Evolutionary conservation across 2,329 filamentous ascomycete species (phyloP), one percentile per base, ranked within the genome.

Genomic region (Colletotrichum coccodes): DNA sequence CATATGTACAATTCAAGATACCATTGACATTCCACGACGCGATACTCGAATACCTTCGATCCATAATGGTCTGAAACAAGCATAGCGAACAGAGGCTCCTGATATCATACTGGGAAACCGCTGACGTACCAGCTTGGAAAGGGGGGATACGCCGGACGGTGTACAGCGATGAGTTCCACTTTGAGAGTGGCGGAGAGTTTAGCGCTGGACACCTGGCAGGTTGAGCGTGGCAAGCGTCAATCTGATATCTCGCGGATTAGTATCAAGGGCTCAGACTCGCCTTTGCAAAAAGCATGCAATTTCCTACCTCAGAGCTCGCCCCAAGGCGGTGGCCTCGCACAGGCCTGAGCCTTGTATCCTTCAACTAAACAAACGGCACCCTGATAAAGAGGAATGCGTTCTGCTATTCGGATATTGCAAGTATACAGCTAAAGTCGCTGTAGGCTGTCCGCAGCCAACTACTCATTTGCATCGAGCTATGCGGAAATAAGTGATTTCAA

Each of bases 1-100:
- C 56, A 58, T 57, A 62, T 58, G 44, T 68, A 57, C 58, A 62
- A 70, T 38, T 47, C 23, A 49, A 67, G 67, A 67, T 70, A 70
- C 67, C 63, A 58, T 61, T 70, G 40, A 30, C n/a, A 18, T 60
- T 60, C 34, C 57, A 60, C 30, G 23, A 28, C 36, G 32, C 32
- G 40, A 38, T 49, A 9, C 42, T 26, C 50, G 1, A 18, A 28
- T 32, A 2, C 16, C 28, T 59, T 23, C 18, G 21, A 49, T 40
- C 4, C n/a, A 52, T 57, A 52, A 58, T 40, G 7, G 30, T 8
- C 7, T 23, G 30, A 44, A 34, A 36, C 56, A 18, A 30, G 12
- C 36, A 14, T 23, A 11, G n/a, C 16, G n/a, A 23, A 14, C 16
- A 32, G n/a, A 44, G 26, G 23, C 42, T 34, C 36, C 21, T 9